Base-by-base conservation (phyloP, 1,284 basidiomycete genomes). In the Cerrena zonata region DNA sequence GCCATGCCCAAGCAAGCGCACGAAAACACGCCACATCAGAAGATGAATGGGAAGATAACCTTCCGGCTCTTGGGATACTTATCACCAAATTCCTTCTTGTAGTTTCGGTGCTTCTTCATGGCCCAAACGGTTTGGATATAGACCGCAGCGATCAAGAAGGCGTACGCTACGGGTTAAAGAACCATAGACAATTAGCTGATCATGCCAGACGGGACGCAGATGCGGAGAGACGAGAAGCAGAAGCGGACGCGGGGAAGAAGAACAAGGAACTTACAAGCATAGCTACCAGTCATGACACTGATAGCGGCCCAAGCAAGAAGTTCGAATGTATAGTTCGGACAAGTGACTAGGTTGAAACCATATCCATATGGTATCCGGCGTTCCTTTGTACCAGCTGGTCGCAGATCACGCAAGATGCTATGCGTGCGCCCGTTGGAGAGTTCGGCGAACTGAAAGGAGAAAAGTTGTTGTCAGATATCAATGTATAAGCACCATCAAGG, bases 291-390 rank as follows among this genome's bases (percentile, higher is more conserved):
- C 80, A 99, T 84, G 34, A 77, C 74, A 23, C 80, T 80, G 49
- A 97, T 76, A 21, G 80, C 75, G 11, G 78, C 62, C 89, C 95
- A 96, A 0, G 76, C 84, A 36, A 96, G 56, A 25, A 76, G 77
- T 70, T 99, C 96, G 65, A 95, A 98, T 65, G 92, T 86, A 72
- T 99, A 99, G 69, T 99, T 98, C 26, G 96, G 93, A 73, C 84
- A 91, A 4, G 90, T 89, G 37, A 96, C 82, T 37, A 84, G 70
- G 52, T 83, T 76, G 70, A 98, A 99, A 2, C 91, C 91, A 56
- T 89, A 91, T 26, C 88, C 95, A 23, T 77, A 74, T 0, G 96
- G 95, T 61, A 97, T 88, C 23, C 80, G 86, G 51, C 95, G 86
- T 51, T 79, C 82, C 53, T 81, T 85, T 5, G 91, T 85, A 15